Evolutionary conservation across 208 protist species (phyloP), one percentile per base, ranked within the genome.

Genomic region (Strigomonas oncopelti): DNA sequence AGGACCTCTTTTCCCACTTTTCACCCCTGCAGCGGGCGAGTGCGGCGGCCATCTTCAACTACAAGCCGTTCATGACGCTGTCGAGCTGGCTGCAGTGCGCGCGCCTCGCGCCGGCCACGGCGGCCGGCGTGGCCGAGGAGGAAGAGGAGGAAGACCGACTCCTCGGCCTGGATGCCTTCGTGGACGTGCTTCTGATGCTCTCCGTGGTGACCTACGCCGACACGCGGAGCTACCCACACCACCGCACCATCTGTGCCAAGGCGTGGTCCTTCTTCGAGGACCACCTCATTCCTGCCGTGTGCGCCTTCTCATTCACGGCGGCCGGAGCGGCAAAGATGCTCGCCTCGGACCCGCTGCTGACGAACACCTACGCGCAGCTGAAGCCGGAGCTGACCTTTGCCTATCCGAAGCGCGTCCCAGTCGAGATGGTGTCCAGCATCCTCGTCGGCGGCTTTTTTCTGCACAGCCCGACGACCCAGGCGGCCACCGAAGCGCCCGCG

Each of bases 151-250:
- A 56, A 28, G 29, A 56, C 11, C n/a, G 28, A 0, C 22, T 5
- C 58, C 67, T 85, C 63, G 72, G 88, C 42, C 65, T 93, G 11
- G 85, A 89, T 11, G 81, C 75, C 20, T 96, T 96, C 60, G 78
- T 92, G 11, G 86, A 96, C 53, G 84, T 76, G 20, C 61, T 96
- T 34, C 61, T 93, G 13, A 87, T 96, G 81, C 77, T 96, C 5
- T 63, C 76, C n/a, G 83, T 96, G 18, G 84, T 96, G 11, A 81
- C 80, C 9, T 96, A 80, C 68, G 78, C 86, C 0, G 78, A 96
- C 64, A 84, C 91, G 67, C 51, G 51, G 36, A 29, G 38, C 29
- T 84, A 80, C 56, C 76, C 79, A 0, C 72, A 80, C 27, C 84
- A 91, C 61, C 75, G 80, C 24, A 75, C 84, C 25, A 72, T 96